Base-by-base conservation (phyloP, 1,284 basidiomycete genomes). In the Hemileia vastatrix region DNA sequence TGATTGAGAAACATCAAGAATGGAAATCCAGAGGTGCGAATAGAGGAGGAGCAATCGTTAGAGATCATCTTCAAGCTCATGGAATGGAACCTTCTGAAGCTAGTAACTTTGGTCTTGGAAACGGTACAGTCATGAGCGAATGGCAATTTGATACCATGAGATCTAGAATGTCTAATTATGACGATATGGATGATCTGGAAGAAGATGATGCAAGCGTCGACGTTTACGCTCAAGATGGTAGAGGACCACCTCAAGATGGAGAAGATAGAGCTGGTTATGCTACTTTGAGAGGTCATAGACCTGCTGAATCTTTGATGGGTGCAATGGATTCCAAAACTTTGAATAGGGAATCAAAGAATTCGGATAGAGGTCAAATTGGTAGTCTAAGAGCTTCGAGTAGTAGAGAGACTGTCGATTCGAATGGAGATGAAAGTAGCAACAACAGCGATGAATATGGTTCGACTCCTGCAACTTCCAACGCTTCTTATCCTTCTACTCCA, bases 81-180 rank as follows among this genome's bases (percentile, higher is more conserved):
- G 49, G 63, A 11, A 45, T 64, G 19, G 54, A 65, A 32, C 61
- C 56, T 24, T 62, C 53, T 19, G 54, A 63, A 45, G 63, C 63
- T 49, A 44, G 61, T 6, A 54, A 53, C 19, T 24, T 32, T 18
- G 43, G 55, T 5, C 63, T 68, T 24, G 51, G 21, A 53, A 69
- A 63, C 49, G 76, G 76, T 36, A 90, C 89, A 2, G 81, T 94
- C 75, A 83, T 84, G 71, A 90, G 87, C 72, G 90, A 92, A 67
- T 97, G 94, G 93, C 90, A 90, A 76, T 97, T 97, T 76, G 92
- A 95, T 68, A 96, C 90, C 1, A 80, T 94, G 69, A 84, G 82
- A 66, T n/a, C n/a, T n/a, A 78, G 78, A 6, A 83, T 84, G 27
- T 81, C 83, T 8, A 82, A 84, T 1, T 64, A 74, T 31, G 68